Conservation (phyloP, 768 basidiomycete genomes). For the Tylopilus vinaceipallidus region DNA sequence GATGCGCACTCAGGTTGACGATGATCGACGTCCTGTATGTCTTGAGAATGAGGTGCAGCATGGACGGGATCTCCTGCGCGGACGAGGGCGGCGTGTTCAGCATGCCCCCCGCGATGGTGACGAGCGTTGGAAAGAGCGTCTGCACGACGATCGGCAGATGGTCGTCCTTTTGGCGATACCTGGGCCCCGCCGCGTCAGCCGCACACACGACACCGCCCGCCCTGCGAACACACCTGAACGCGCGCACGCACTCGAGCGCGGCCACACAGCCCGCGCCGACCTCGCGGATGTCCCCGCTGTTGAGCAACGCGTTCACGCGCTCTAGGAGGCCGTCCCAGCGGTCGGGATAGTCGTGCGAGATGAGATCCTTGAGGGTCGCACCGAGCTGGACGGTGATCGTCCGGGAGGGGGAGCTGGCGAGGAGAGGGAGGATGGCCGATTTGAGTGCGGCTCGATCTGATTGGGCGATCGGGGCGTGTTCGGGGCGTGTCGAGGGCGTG, state of each 20-base stretch:
- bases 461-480: conserved; percentile 57
- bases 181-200: conserved; percentile 49
- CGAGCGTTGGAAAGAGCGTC: conserved; percentile 72
- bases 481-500: conserved; percentile 43
- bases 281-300: conserved; percentile 62
- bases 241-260: conserved; percentile 72
- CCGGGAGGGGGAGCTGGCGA: conserved; percentile 65
- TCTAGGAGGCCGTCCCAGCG: conserved; percentile 69
- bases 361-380: conserved; percentile 66
- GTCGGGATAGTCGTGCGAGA: conserved; percentile 76
- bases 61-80: conserved; percentile 72
- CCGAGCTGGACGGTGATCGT: conserved; percentile 75
- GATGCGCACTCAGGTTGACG: conserved; percentile 68
- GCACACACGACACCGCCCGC: not conserved
- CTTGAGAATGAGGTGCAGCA: conserved; percentile 86
- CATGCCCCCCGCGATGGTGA: conserved; percentile 70
- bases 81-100: conserved; percentile 57
- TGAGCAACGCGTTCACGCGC: conserved; percentile 63
- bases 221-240: conserved; percentile 31
- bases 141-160: conserved; percentile 56
- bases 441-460: conserved; percentile 78
- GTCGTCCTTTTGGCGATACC: conserved; percentile 68
- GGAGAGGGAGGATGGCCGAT: conserved; percentile 61
- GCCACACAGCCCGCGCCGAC: conserved; percentile 83
- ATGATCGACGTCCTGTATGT: conserved; percentile 81